phyloP scores from a whole-genome alignment of 164 flowering plant species.

The Kalanchoe fedtschenkoi region DNA sequence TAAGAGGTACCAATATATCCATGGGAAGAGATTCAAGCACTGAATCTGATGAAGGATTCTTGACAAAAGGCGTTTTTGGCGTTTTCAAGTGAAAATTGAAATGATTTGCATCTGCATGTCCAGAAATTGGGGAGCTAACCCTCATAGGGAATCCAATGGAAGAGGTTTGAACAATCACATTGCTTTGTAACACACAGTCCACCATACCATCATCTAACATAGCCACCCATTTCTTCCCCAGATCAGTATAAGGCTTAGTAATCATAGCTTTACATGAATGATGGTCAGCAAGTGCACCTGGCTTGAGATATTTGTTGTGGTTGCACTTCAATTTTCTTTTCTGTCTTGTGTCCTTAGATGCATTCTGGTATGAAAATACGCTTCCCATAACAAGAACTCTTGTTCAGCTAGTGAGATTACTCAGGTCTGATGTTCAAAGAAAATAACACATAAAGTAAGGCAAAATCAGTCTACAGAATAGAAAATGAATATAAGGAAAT shows the following conservation, averaged over 20 bases:
- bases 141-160: conserved; percentile 39
- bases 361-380: conserved; percentile 36
- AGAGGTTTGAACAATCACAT: conserved; percentile 12
- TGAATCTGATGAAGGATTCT: conserved; percentile 46
- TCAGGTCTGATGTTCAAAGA: too few relatives aligned
- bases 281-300: conserved; percentile 68
- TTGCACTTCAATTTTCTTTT: conserved; percentile 32
- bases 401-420: too few relatives aligned
- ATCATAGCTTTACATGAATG: conserved; percentile 36
- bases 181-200: not conserved
- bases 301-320: conserved; percentile 53
- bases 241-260: conserved; percentile 58
- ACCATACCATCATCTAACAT: conserved; percentile 32
- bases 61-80: conserved; percentile 54
- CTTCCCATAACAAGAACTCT: conserved; percentile 43
- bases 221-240: conserved; percentile 64
- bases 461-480: too few relatives aligned
- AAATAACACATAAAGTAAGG: too few relatives aligned
- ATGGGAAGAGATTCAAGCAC: conserved; percentile 89
- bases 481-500: too few relatives aligned
- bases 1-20: conserved; percentile 65
- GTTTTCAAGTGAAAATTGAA: conserved; percentile 27
- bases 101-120: conserved; percentile 25
- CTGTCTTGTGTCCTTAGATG: conserved; percentile 18
- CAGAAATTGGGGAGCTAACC: conserved; percentile 1